These are phyloP conservation scores for Colletotrichum nymphaeae DNA, from an alignment of 2,329 filamentous ascomycete genomes.

Conservation along the genomic window DNA sequence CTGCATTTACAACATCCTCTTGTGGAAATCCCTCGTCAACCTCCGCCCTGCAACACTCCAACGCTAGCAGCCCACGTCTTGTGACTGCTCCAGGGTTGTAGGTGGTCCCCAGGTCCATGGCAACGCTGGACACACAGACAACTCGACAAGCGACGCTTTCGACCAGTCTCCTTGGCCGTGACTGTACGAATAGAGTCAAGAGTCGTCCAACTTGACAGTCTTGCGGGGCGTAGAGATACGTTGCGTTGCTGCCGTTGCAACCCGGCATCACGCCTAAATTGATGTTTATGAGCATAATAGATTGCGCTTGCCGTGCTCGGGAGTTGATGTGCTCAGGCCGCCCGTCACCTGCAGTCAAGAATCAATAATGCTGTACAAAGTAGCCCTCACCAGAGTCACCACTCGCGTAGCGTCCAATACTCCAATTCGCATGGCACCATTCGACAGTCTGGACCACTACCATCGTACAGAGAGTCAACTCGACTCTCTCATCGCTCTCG, in stretches of 20 bases:
- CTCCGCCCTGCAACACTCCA: not conserved
- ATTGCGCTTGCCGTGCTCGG: conserved; percentile 16
- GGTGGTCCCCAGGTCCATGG: no score
- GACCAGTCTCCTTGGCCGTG: no score
- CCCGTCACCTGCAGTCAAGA: conserved; percentile 2
- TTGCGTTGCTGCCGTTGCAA: conserved; percentile 1
- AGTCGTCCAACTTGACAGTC: not conserved
- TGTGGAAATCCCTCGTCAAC: conserved; percentile 19
- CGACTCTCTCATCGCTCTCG: not conserved
- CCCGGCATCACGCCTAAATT: conserved; percentile 7
- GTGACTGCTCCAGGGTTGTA: conserved; percentile 3
- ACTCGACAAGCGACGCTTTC: no score
- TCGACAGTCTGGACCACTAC: not conserved
- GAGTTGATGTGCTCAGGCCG: conserved; percentile 16
- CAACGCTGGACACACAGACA: no score
- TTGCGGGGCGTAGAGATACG: not conserved
- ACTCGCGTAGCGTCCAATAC: not conserved
- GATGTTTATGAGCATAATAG: conserved; percentile 4
- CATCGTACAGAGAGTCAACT: not conserved
- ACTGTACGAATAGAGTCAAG: no score
- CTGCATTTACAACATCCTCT: conserved; percentile 6
- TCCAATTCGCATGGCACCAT: not conserved
- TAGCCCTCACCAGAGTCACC: not conserved
- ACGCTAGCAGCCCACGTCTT: not conserved
- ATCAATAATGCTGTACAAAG: conserved; percentile 8